A percentile compares a stretch with the other conserved stretches of the same genome.
These are phyloP conservation scores for Pichia norvegensis DNA, from an alignment of 1,139 yeast genomes.

Conservation along the genomic window DNA sequence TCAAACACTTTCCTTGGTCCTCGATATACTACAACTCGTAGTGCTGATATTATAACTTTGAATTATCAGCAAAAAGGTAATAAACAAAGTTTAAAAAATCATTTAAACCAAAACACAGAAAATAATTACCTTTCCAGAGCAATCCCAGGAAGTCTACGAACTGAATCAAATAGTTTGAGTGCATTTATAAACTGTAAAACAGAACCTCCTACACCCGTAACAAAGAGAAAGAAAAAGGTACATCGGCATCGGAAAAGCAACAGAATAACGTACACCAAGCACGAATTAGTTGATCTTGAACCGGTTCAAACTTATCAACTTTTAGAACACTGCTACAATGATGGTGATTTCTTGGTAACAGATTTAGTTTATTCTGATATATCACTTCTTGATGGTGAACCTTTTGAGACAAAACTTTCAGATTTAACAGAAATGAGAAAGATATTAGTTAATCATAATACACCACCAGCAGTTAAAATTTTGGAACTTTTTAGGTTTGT, in stretches of 20 bases:
- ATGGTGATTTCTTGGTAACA: conserved; percentile 9
- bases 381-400: conserved; percentile 1
- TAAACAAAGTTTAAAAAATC: no score
- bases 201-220: neutral
- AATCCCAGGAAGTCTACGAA: neutral
- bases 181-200: neutral
- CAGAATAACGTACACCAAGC: conserved; percentile 8
- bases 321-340: conserved; percentile 7
- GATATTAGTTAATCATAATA: neutral
- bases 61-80: no score
- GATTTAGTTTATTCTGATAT: conserved; percentile 16
- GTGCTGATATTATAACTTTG: no score
- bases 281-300: conserved; percentile 10
- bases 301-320: conserved; percentile 9
- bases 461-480: conserved; percentile 14
- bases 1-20: no score
- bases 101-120: no score
- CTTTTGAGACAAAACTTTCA: neutral
- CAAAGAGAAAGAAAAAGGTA: neutral
- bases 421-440: neutral
- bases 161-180: conserved; percentile 1
- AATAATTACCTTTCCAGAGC: no score
- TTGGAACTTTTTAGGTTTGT: conserved; percentile 23
- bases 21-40: no score
- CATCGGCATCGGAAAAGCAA: neutral